Evolutionary conservation across 2,329 filamentous ascomycete genomes (phyloP).

Genomic region (Arthrobotrys iridis): DNA sequence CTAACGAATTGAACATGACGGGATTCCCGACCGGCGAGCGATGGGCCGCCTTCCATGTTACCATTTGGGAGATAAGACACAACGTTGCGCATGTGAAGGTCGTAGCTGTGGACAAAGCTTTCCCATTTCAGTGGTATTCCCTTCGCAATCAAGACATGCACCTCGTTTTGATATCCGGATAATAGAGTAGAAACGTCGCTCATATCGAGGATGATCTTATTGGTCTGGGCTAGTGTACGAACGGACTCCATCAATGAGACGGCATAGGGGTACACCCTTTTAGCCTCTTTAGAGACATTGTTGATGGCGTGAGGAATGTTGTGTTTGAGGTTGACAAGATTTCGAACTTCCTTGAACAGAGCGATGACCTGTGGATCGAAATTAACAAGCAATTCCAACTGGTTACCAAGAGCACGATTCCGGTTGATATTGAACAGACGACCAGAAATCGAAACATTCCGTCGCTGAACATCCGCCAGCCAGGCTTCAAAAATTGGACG

Average conservation of each 20-base stretch:
- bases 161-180: constrained; percentile 90
- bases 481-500: constrained; percentile 94
- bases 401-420: constrained; percentile 88
- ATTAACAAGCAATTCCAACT: constrained; percentile 88
- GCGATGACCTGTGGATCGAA: constrained; percentile 98
- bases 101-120: constrained; percentile 96
- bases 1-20: constrained; percentile 97
- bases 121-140: constrained; percentile 95
- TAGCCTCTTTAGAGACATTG: constrained; percentile 98
- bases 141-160: constrained; percentile 82
- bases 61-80: constrained; percentile 69
- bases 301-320: constrained; percentile 92
- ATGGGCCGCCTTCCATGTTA: constrained; percentile 66
- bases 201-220: constrained; percentile 84
- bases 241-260: constrained; percentile 99
- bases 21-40: constrained; percentile 75
- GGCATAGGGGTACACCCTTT: constrained; percentile 95
- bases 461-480: constrained; percentile 86
- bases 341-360: constrained; percentile 97
- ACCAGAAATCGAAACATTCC: constrained; percentile 90
- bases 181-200: constrained; percentile 85
- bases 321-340: constrained; percentile 93
- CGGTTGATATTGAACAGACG: constrained; percentile 89
- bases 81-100: constrained; percentile 78
- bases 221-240: constrained; percentile 89